phyloP scores from a whole-genome alignment of 805 yeast genomes.

The Ogataea salicorniae region DNA sequence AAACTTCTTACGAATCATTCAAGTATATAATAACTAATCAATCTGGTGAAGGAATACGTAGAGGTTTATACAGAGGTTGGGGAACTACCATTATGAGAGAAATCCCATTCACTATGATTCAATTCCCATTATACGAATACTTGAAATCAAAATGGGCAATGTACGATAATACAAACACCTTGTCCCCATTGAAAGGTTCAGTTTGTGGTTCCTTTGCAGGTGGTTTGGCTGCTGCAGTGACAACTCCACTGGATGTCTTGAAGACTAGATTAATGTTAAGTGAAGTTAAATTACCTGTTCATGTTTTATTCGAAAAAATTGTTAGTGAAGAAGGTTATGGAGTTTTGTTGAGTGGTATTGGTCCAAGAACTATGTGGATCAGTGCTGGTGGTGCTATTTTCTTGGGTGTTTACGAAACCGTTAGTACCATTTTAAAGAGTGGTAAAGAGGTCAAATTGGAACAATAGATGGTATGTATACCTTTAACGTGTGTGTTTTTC shows the following conservation, averaged over 20 bases:
- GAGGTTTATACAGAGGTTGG: constrained; percentile 92
- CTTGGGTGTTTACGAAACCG: constrained; percentile 86
- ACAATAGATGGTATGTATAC: no score
- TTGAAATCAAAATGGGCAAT: constrained; percentile 58
- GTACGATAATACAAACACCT: constrained; percentile 34
- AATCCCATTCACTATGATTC: constrained; percentile 93
- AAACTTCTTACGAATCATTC: constrained; percentile 63
- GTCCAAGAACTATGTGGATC: constrained; percentile 96
- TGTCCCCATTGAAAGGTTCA: constrained; percentile 73
- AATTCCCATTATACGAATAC: constrained; percentile 88
- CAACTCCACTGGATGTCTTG: constrained; percentile 76
- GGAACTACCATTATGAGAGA: constrained; percentile 88
- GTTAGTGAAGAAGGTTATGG: constrained; percentile 65
- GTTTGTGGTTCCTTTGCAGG: constrained; percentile 80
- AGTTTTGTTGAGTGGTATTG: constrained; percentile 79
- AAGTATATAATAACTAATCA: constrained; percentile 53
- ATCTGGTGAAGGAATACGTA: constrained; percentile 70
- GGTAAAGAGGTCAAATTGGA: neutral
- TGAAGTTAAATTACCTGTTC: constrained; percentile 42
- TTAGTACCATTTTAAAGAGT: constrained; percentile 27
- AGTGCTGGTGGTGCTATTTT: constrained; percentile 98
- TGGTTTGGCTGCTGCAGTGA: constrained; percentile 73
- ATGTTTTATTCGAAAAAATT: constrained; percentile 45
- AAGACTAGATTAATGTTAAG: constrained; percentile 84
- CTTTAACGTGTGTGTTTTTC: no score